Conservation (phyloP, 129 eudicot genomes). For the Ambrosia artemisiifolia region DNA sequence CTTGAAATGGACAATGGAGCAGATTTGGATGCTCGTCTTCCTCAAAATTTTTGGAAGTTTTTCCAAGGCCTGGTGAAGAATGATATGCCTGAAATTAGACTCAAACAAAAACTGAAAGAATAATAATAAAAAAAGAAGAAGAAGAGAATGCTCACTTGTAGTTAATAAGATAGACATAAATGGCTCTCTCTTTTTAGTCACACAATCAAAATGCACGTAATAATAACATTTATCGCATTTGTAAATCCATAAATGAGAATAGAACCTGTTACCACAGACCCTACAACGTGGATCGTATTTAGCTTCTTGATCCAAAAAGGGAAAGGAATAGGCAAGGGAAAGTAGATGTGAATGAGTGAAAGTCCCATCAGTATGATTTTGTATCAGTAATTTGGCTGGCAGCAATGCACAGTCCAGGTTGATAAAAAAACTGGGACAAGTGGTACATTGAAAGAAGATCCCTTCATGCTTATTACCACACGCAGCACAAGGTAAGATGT, state of each 20-base stretch:
- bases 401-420: not conserved
- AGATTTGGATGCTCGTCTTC: not conserved
- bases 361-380: not conserved
- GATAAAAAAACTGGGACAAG: not conserved
- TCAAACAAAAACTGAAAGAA: not conserved
- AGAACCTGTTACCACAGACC: not conserved
- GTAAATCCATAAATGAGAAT: not conserved
- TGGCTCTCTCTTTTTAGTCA: not conserved
- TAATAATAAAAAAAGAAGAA: not conserved
- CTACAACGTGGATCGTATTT: not conserved
- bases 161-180: not conserved
- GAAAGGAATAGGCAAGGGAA: conserved; percentile 2
- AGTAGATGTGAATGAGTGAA: not conserved
- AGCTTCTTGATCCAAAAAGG: not conserved
- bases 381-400: not conserved
- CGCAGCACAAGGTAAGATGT: not conserved
- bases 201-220: not conserved
- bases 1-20: not conserved
- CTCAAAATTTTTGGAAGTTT: not conserved
- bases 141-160: not conserved
- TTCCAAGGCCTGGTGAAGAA: not conserved
- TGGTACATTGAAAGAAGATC: conserved; percentile 11
- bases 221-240: not conserved
- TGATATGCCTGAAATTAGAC: not conserved
- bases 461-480: conserved; percentile 15